Evolutionary conservation across 345 rosid species (phyloP), one percentile per base, ranked within the genome.

Genomic region (Punica granatum): DNA sequence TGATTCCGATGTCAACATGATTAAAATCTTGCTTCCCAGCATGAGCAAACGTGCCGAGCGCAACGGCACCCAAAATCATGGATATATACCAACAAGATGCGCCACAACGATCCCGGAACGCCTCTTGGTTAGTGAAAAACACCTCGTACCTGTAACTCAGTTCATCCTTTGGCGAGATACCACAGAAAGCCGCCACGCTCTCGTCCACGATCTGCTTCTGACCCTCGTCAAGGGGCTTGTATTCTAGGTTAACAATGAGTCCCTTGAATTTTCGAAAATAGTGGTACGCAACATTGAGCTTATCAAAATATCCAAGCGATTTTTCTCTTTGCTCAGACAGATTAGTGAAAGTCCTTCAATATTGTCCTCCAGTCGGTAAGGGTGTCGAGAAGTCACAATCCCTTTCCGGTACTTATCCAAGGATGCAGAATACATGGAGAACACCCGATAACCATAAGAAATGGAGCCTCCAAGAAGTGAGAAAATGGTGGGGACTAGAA

Each of bases 141-240:
- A 83, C 81, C 32, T 87, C 91, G 23, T 90, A 90, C 6, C 84
- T 63, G 73, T 81, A 84, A 37, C 82, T 80, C 53, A 90, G 90
- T 67, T 90, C 93, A 1, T 80, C n/a, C n/a, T 71, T 61, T 86
- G 86, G 49, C 19, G 13, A 8, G 49, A 44, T 6, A 90, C 78
- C 2, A 90, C 74, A 59, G 49, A 54, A 33, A 83, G n/a, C n/a
- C n/a, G n/a, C n/a, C n/a, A 65, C 68, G 90, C 92, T 3, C 85
- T 80, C 41, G 5, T 11, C 11, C 6, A 37, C 11, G 41, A 15
- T 32, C 77, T 0, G 85, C 49, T 16, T 85, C 64, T 75, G 75
- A 30, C 83, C 78, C 2, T 84, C 71, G 58, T 86, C 85, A 8
- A 46, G 72, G 65, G 79, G 83, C 69, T 88, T 84, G 67, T 79